Evolutionary conservation across 1,284 basidiomycete genomes (phyloP).

Genomic region (Phaffia rhodozyma): DNA sequence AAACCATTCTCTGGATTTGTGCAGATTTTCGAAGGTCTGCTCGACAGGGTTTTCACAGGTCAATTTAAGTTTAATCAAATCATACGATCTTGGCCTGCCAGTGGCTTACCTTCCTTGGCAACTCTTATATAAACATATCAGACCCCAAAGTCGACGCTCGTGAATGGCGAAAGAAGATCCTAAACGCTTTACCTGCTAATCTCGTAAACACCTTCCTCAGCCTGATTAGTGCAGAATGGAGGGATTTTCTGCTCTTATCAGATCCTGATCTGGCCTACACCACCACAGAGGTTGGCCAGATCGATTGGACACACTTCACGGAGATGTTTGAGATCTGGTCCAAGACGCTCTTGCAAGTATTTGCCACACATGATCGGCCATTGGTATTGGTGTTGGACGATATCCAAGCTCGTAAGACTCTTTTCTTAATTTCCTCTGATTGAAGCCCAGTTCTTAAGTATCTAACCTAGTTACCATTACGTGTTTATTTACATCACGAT

Average conservation of each 20-base stretch:
- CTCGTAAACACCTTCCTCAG: constrained; percentile 23
- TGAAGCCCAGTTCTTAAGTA: too few relatives aligned
- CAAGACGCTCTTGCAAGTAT: constrained; percentile 27
- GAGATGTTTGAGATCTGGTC: constrained; percentile 21
- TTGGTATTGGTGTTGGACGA: constrained; percentile 32
- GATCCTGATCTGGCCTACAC: constrained; percentile 15
- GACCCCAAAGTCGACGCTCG: too few relatives aligned
- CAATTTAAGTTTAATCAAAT: neutral
- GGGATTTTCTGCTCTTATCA: constrained; percentile 21
- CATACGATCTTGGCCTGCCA: constrained; percentile 21
- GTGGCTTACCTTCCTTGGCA: constrained; percentile 18
- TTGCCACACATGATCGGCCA: constrained; percentile 26
- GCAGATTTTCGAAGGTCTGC: constrained; percentile 29
- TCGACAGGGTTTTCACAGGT: constrained; percentile 27
- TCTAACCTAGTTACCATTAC: too few relatives aligned
- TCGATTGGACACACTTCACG: too few relatives aligned
- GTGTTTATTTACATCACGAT: too few relatives aligned
- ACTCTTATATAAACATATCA: too few relatives aligned
- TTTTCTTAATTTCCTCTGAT: too few relatives aligned
- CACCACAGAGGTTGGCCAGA: too few relatives aligned
- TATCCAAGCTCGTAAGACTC: constrained; percentile 20
- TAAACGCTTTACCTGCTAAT: constrained; percentile 18
- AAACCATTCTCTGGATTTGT: constrained; percentile 29
- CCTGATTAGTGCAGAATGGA: constrained; percentile 25
- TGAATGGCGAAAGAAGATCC: too few relatives aligned